Conservation (phyloP, 2,329 filamentous ascomycete genomes). For the Colletotrichum tabaci region DNA sequence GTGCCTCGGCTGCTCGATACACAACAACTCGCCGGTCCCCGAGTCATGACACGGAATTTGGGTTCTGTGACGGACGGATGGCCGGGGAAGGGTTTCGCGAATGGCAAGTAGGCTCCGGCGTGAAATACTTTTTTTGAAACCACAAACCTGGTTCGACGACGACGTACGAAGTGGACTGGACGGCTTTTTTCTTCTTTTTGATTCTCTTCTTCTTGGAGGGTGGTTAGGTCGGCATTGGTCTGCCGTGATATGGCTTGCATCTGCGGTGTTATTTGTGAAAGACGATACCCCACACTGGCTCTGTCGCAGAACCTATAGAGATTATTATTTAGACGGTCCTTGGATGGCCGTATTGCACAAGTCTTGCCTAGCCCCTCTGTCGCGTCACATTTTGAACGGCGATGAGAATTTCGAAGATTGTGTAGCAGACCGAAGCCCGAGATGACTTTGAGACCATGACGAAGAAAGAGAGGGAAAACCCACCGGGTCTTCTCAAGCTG, state of each 20-base stretch:
- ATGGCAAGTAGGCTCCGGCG: neutral
- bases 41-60: conserved; percentile 18
- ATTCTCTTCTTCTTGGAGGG: neutral
- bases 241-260: conserved; percentile 27
- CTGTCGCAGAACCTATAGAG: conserved; percentile 18
- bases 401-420: too few species aligned
- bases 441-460: neutral
- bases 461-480: neutral
- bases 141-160: conserved; percentile 17
- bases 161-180: neutral
- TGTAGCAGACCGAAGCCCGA: neutral
- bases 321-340: conserved; percentile 2
- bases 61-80: neutral
- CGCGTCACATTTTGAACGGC: neutral
- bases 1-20: conserved; percentile 71
- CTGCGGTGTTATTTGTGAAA: conserved; percentile 19
- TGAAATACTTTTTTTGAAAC: conserved; percentile 2
- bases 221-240: conserved; percentile 17
- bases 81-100: neutral
- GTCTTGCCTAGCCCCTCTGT: neutral
- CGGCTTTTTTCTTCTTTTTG: neutral
- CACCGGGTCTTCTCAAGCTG: neutral
- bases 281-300: conserved; percentile 37
- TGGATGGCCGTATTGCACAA: neutral
- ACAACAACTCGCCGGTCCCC: conserved; percentile 51